Conservation (phyloP, 345 rosid species). For the Citrus reticulata region DNA sequence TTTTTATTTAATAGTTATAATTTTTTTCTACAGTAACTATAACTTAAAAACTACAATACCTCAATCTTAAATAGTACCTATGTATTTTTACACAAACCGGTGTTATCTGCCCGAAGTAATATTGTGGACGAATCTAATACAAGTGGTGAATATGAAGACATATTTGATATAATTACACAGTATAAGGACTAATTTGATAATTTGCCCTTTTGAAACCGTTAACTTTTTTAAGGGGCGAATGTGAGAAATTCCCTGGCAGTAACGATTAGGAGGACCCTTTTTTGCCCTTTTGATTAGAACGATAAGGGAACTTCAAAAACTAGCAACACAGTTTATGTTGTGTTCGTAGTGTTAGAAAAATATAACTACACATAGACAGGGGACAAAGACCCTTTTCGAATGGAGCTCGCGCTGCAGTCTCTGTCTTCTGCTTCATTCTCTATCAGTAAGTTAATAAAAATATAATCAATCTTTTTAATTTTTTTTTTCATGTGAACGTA, state of each 20-base stretch:
- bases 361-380: neutral
- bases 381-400: neutral
- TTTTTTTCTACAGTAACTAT: no score
- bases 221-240: slow-evolving; percentile 4
- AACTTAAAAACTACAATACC: no score
- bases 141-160: neutral
- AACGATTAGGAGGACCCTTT: neutral
- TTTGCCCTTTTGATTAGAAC: no score
- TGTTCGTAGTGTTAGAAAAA: neutral
- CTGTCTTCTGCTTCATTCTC: slow-evolving; percentile 20
- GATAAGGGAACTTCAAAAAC: no score
- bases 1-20: no score
- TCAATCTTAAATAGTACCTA: no score
- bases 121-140: neutral
- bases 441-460: slow-evolving; percentile 21
- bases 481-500: neutral
- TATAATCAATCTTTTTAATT: neutral
- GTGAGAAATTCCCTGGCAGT: neutral
- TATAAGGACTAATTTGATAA: neutral
- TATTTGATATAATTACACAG: neutral
- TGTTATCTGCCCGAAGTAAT: no score
- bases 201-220: neutral
- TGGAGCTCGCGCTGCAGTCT: slow-evolving; percentile 35
- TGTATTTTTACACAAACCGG: no score
- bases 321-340: neutral